Evolutionary conservation across 768 basidiomycete genomes (phyloP).

Genomic region (Termitomyces sp.): DNA sequence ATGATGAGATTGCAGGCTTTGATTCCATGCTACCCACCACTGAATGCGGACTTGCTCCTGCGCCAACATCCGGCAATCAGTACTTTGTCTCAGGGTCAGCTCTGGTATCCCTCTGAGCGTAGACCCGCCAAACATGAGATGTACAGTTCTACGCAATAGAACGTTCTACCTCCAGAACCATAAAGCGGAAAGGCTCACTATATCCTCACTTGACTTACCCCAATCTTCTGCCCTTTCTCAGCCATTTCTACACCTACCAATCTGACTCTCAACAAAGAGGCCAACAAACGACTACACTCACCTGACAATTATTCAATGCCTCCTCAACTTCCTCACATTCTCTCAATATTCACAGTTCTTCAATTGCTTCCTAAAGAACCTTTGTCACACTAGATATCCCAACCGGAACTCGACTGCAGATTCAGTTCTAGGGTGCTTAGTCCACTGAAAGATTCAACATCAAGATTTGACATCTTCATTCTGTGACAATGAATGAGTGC

Average conservation of each 20-base stretch:
- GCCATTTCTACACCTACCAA: slow-evolving; percentile 26
- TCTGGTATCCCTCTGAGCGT: slow-evolving; percentile 7
- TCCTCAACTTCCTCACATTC: not conserved
- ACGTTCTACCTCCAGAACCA: slow-evolving; percentile 22
- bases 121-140: slow-evolving; percentile 21
- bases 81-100: slow-evolving; percentile 22
- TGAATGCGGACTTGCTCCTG: slow-evolving; percentile 17
- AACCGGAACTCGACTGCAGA: no score
- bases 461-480: no score
- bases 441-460: no score
- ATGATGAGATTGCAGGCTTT: slow-evolving; percentile 34
- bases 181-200: no score
- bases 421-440: no score
- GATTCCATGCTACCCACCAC: slow-evolving; percentile 52
- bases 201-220: no score
- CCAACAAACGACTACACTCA: not conserved
- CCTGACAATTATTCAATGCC: slow-evolving; percentile 16
- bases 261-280: slow-evolving; percentile 11
- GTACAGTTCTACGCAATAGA: slow-evolving; percentile 27
- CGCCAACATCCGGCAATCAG: slow-evolving; percentile 27
- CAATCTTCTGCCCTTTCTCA: slow-evolving; percentile 15
- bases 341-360: no score
- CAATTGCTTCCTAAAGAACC: no score
- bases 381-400: no score
- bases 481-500: no score